A percentile compares a stretch with the other conserved stretches of the same genome.
phyloP scores from a whole-genome alignment of 2,329 filamentous ascomycete species.

The Sclerotinia nivalis region DNA sequence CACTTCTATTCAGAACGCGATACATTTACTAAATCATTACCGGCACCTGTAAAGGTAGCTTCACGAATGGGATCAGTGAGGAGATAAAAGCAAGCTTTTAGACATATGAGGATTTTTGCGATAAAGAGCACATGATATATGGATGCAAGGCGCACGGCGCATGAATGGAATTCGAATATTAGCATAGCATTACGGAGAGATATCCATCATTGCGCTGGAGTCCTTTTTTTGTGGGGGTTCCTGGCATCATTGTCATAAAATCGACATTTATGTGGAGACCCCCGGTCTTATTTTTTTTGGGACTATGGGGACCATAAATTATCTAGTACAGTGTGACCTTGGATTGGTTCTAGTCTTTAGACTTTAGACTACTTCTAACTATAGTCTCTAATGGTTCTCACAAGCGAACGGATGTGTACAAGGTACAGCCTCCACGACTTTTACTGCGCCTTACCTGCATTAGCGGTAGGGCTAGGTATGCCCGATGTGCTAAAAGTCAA shows the following conservation, averaged over 20 bases:
- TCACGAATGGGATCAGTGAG: slow-evolving; percentile 41
- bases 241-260: neutral
- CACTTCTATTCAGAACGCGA: slow-evolving; percentile 34
- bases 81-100: slow-evolving; percentile 30
- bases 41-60: slow-evolving; percentile 40
- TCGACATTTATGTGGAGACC: neutral
- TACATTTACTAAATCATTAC: slow-evolving; percentile 40
- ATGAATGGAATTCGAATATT: slow-evolving; percentile 10
- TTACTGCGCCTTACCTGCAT: neutral
- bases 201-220: slow-evolving; percentile 15
- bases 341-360: neutral
- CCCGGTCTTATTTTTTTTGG: neutral
- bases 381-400: neutral
- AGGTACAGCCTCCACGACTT: neutral
- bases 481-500: neutral
- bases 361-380: neutral
- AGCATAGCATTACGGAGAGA: slow-evolving; percentile 23
- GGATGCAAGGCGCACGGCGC: slow-evolving; percentile 21
- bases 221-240: neutral
- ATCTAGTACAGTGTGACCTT: neutral
- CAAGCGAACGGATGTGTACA: neutral
- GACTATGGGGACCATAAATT: neutral
- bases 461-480: neutral
- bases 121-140: neutral
- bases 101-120: slow-evolving; percentile 6